Evolutionary conservation across 352 stramenopile genomes (phyloP).

Genomic region (Phytophthora cajani): DNA sequence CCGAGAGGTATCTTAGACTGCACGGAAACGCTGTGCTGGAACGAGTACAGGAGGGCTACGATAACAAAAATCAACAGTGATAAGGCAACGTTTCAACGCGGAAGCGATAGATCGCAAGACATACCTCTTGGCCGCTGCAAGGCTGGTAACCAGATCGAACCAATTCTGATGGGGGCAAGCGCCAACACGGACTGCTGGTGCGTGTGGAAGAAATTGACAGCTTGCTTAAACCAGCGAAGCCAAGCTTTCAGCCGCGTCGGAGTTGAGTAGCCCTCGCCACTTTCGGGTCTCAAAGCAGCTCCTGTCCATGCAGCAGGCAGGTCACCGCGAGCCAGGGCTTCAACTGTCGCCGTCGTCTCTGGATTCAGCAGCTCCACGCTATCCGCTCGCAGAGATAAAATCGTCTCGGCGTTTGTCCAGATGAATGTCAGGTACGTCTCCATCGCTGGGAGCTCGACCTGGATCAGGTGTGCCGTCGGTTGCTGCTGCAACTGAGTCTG

Average conservation of each 20-base stretch:
- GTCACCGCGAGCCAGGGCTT: conserved; percentile 22
- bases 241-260: conserved; percentile 28
- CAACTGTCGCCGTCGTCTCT: conserved; percentile 28
- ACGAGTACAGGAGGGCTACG: conserved; percentile 47
- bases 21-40: conserved; percentile 40
- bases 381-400: conserved; percentile 41
- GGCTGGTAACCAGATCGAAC: conserved; percentile 48
- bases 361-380: conserved; percentile 18
- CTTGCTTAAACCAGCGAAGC: conserved; percentile 38
- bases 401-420: conserved; percentile 43
- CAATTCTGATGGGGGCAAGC: conserved; percentile 10
- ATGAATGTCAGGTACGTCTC: conserved; percentile 51
- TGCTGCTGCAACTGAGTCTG: conserved; percentile 35
- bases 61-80: neutral
- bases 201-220: conserved; percentile 41
- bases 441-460: conserved; percentile 60
- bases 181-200: conserved; percentile 30
- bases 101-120: neutral
- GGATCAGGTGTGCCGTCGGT: conserved; percentile 41
- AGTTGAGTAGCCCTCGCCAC: conserved; percentile 32
- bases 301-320: conserved; percentile 26
- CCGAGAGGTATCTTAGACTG: conserved; percentile 23
- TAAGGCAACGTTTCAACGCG: neutral
- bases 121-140: conserved; percentile 56
- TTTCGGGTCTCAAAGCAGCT: neutral